Conservation (phyloP, 805 yeast species). For the Nakazawaea ambrosiae region DNA sequence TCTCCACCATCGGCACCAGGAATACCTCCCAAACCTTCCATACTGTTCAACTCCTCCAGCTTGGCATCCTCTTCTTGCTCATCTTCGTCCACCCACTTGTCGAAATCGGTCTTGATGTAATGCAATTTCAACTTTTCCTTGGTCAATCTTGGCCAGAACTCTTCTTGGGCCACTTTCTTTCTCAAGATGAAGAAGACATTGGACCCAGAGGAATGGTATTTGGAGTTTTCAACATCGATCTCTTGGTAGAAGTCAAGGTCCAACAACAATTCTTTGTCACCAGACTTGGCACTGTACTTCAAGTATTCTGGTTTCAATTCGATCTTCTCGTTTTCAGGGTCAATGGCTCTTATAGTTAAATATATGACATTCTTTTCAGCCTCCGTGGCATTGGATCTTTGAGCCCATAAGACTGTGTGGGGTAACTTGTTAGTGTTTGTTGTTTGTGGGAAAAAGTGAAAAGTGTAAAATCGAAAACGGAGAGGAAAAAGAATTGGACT, state of each 20-base stretch:
- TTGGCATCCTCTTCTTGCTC: slow-evolving; percentile 77
- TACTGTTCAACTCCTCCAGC: slow-evolving; percentile 26
- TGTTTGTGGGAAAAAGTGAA: not conserved
- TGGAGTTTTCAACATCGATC: slow-evolving; percentile 60
- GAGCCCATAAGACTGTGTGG: slow-evolving; percentile 82
- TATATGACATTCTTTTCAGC: slow-evolving; percentile 67
- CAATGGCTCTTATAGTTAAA: slow-evolving; percentile 68
- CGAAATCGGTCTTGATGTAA: slow-evolving; percentile 89
- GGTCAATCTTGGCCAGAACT: slow-evolving; percentile 93
- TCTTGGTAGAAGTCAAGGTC: slow-evolving; percentile 70
- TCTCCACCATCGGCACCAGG: slow-evolving; percentile 28
- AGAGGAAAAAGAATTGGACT: not conserved
- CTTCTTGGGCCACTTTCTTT: slow-evolving; percentile 62
- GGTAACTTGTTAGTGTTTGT: not conserved
- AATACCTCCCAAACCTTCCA: slow-evolving; percentile 24
- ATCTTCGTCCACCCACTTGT: slow-evolving; percentile 98
- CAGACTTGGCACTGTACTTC: slow-evolving; percentile 40
- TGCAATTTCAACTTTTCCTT: slow-evolving; percentile 77
- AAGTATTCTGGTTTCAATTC: slow-evolving; percentile 51
- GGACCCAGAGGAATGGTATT: slow-evolving; percentile 53
- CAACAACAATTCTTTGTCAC: slow-evolving; percentile 53
- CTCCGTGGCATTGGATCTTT: slow-evolving; percentile 77
- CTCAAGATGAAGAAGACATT: slow-evolving; percentile 57
- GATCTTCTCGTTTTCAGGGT: slow-evolving; percentile 56
- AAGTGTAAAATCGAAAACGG: not conserved